Base-by-base conservation (phyloP, 1,284 basidiomycete species). In the Irpex sp. region DNA sequence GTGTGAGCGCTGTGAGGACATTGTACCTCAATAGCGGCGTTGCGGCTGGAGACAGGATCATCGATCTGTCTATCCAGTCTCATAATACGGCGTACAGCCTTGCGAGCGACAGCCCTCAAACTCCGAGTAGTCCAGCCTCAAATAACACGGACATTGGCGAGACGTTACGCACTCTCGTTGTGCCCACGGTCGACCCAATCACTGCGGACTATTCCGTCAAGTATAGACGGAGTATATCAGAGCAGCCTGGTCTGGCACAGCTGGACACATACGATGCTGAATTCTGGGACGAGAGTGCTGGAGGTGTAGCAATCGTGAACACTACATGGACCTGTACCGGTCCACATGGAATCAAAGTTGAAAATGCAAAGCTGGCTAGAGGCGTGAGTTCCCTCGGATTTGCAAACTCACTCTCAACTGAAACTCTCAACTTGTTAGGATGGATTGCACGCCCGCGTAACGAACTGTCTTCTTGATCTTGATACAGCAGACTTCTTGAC, bases 51-150 rank as follows among this genome's bases (percentile, higher is more conserved):
- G 83, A 88, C 56, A 79, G 90, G 36, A 78, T 82, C 53, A 73
- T 94, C 54, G 91, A 94, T 69, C 78, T 93, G 33, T 93, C 91
- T 1, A 75, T 92, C 49, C 89, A 88, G 62, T 88, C 90, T 14
- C 75, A 77, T 16, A 68, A 77, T 45, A 61, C 69, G 4, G 67
- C 45, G 7, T 39, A 28, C 12, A 56, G 47, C 16, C 36, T 72
- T 10, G 62, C 64, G 8, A 37, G 60, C 35, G 53, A 18, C 10
- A 63, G 58, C 35, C 61, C 65, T 4, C 23, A 59, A n/a, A 57
- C 60, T 19, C 63, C 69, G 7, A 58, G 62, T 4, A 67, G 66
- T 42, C 72, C 72, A 3, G 42, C 62, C 2, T 60, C 70, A 8
- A 67, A 71, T 1, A 39, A 66, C 2, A 67, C 70, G 18, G 81